Base-by-base conservation (phyloP, 306 rosid species). In the Casuarina cunninghamiana region DNA sequence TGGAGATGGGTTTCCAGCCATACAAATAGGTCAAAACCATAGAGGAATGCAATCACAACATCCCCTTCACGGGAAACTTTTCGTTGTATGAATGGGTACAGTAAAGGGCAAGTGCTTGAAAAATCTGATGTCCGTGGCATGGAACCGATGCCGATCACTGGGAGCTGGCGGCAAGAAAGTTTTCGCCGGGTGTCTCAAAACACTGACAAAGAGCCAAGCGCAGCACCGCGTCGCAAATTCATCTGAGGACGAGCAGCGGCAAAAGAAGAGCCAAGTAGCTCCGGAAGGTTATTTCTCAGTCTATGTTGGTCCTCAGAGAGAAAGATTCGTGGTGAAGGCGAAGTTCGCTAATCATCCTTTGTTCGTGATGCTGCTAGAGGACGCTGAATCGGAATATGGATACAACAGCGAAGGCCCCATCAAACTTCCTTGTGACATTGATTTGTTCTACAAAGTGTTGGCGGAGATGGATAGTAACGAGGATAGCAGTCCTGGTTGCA, bases 371-470 rank as follows among this genome's bases (percentile, higher is more conserved):
- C 84, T 92, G n/a, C 81, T 95, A 35, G 90, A 95, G 13, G 89
- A 84, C 12, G 93, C 94, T 10, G 91, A 90, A 75, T 41, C 19
- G 45, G 95, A 95, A 77, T 89, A 82, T 58, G 97, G 97, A 0
- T 82, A 82, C 38, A 63, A 41, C 19, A 80, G 85, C 11, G 82
- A 94, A 21, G 97, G 98, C 3, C 98, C 88, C 0, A 81, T 91
- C 50, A 79, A 84, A 84, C 98, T 93, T 66, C 97, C 98, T 39
- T 91, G 97, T 32, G 86, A 82, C 0, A 88, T 90, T 5, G 92
- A 81, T 61, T 71, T 87, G 78, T 93, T 93, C 81, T 77, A 63
- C 66, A 73, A 83, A 37, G 96, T 91, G 7, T 61, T 91, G 72
- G 90, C 87, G 0, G 87, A 84, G 88, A 82, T 82, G 71, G 84